phyloP scores from a whole-genome alignment of 495 filamentous ascomycete species.

The Hypoxylon lenormandii region DNA sequence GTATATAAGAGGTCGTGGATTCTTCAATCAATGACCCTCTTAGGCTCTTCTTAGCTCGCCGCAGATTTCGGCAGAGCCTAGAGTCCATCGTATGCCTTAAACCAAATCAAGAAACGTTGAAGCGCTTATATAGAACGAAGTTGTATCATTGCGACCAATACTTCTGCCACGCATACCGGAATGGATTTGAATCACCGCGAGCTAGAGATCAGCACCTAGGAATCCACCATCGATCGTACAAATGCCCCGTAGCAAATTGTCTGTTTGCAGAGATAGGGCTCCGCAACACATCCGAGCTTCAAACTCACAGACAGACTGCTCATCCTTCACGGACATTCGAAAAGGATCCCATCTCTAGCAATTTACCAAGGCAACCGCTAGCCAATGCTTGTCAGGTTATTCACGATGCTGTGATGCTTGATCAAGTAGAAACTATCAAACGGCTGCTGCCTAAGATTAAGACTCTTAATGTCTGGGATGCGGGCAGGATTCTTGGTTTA shows the following conservation, averaged over 20 bases:
- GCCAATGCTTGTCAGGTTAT: background rate
- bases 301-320: slow-evolving; percentile 1
- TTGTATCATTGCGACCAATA: slow-evolving; percentile 30
- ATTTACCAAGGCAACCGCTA: background rate
- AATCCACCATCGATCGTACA: slow-evolving; percentile 22
- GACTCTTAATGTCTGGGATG: background rate
- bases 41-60: slow-evolving; percentile 12
- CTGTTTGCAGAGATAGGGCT: slow-evolving; percentile 31
- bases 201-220: slow-evolving; percentile 12
- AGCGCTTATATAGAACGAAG: slow-evolving; percentile 18
- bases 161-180: slow-evolving; percentile 26
- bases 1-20: background rate
- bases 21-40: slow-evolving; percentile 18
- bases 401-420: slow-evolving; percentile 5
- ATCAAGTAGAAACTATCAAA: background rate
- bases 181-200: slow-evolving; percentile 9
- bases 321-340: background rate
- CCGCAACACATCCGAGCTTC: slow-evolving; percentile 1
- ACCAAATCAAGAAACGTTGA: background rate
- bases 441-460: background rate
- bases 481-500: background rate
- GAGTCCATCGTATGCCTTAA: slow-evolving; percentile 17
- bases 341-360: background rate
- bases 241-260: slow-evolving; percentile 12
- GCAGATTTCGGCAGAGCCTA: slow-evolving; percentile 11